Percentiles rank a stretch among this genome's conserved stretches.
phyloP scores from a whole-genome alignment of 495 filamentous ascomycete species.

The Clohesyomyces aquaticus region DNA sequence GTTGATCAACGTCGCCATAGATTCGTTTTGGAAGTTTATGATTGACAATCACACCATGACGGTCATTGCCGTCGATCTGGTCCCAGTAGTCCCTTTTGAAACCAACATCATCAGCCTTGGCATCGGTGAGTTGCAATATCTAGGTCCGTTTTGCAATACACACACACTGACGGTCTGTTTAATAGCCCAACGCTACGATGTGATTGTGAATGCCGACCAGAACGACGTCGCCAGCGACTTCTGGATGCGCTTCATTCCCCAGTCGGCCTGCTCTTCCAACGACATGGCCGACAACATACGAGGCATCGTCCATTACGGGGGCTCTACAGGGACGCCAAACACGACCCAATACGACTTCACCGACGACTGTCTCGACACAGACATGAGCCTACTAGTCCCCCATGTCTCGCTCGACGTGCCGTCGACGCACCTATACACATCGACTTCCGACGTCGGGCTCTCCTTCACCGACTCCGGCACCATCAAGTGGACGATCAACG shows the following conservation, averaged over 20 bases:
- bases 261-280: constrained; percentile 51
- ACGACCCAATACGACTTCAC: constrained; percentile 16
- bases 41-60: constrained; percentile 58
- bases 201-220: constrained; percentile 66
- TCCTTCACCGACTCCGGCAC: constrained; percentile 10
- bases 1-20: constrained; percentile 60
- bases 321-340: constrained; percentile 7
- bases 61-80: constrained; percentile 56
- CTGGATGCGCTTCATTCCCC: constrained; percentile 67
- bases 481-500: constrained; percentile 50
- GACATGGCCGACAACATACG: constrained; percentile 55
- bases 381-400: constrained; percentile 50
- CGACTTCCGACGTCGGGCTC: constrained; percentile 27
- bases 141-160: too few species aligned
- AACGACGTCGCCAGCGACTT: constrained; percentile 52
- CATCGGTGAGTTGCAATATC: too few species aligned
- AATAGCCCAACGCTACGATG: constrained; percentile 72
- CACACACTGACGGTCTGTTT: too few species aligned
- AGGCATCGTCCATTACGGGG: constrained; percentile 23
- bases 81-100: constrained; percentile 55
- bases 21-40: constrained; percentile 54
- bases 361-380: constrained; percentile 49
- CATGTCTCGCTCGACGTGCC: constrained; percentile 40
- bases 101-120: constrained; percentile 55
- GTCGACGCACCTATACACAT: constrained; percentile 46